A percentile compares a stretch with the other conserved stretches of the same genome.
Conservation (phyloP, 2,329 filamentous ascomycete genomes). For the Plectosphaerella sp. region DNA sequence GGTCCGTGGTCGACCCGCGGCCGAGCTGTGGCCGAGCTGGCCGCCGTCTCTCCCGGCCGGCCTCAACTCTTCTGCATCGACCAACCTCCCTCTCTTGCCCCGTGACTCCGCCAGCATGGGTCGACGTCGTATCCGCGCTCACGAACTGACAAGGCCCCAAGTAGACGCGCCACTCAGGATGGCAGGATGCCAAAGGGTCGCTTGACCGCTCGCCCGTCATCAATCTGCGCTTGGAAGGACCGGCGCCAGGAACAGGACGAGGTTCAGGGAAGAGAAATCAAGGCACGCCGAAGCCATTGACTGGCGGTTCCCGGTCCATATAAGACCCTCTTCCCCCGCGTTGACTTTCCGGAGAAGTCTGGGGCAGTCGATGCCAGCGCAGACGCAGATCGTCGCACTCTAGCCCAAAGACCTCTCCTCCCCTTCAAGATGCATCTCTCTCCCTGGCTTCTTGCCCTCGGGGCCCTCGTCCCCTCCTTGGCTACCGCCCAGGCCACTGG, state of each 20-base stretch:
- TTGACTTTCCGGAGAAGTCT: neutral
- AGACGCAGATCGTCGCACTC: too few relatives aligned
- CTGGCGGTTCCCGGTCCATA: neutral
- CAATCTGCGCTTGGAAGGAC: neutral
- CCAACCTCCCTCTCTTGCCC: too few relatives aligned
- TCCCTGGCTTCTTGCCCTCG: slow-evolving; percentile 6
- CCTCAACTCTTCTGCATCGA: too few relatives aligned
- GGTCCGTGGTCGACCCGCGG: neutral
- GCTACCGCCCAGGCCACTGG: slow-evolving; percentile 17
- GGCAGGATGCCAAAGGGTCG: neutral
- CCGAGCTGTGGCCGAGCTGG: neutral
- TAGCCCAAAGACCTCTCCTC: neutral
- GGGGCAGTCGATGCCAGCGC: neutral
- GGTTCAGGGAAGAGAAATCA: neutral
- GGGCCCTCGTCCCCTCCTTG: slow-evolving; percentile 18
- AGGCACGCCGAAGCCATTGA: neutral
- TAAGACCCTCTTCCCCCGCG: neutral
- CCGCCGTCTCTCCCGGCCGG: too few relatives aligned
- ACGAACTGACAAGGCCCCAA: too few relatives aligned
- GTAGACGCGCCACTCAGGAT: slow-evolving; percentile 1
- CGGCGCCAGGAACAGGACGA: slow-evolving; percentile 1
- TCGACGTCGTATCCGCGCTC: too few relatives aligned
- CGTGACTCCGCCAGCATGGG: too few relatives aligned
- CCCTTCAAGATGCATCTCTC: slow-evolving; percentile 7
- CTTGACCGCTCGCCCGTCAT: neutral